phyloP scores from a whole-genome alignment of 306 rosid genomes.

The Aeschynomene evenia region DNA sequence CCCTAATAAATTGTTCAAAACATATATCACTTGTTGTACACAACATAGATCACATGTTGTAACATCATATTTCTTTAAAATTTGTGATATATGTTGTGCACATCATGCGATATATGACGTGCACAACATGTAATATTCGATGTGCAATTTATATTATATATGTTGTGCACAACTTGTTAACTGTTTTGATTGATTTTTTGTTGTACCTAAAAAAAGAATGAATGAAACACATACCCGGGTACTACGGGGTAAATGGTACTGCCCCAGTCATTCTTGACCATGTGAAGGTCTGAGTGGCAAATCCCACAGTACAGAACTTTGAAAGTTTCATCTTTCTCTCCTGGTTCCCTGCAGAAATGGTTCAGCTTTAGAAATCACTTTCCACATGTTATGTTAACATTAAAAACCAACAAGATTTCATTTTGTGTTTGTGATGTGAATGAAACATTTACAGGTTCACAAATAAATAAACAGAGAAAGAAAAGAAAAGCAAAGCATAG shows the following conservation, averaged over 20 bases:
- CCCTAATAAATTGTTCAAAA: no score
- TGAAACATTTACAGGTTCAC: no score
- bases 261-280: slow-evolving; percentile 43
- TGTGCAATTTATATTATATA: no score
- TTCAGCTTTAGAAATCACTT: background rate
- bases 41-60: no score
- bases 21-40: no score
- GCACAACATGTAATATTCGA: no score
- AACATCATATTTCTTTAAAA: no score
- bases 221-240: slow-evolving; percentile 36
- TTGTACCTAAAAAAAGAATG: background rate
- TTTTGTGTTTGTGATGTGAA: background rate
- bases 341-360: slow-evolving; percentile 30
- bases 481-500: no score
- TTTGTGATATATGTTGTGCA: no score
- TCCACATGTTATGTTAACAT: background rate
- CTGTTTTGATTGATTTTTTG: no score
- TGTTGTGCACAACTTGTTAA: no score
- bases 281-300: slow-evolving; percentile 50
- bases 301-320: slow-evolving; percentile 45
- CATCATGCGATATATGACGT: no score
- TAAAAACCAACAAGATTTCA: background rate
- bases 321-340: slow-evolving; percentile 43
- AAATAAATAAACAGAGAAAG: background rate
- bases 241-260: slow-evolving; percentile 32